A percentile compares a stretch with the other conserved stretches of the same genome.
Conservation (phyloP, 2,329 filamentous ascomycete species). For the Phoma sp. region DNA sequence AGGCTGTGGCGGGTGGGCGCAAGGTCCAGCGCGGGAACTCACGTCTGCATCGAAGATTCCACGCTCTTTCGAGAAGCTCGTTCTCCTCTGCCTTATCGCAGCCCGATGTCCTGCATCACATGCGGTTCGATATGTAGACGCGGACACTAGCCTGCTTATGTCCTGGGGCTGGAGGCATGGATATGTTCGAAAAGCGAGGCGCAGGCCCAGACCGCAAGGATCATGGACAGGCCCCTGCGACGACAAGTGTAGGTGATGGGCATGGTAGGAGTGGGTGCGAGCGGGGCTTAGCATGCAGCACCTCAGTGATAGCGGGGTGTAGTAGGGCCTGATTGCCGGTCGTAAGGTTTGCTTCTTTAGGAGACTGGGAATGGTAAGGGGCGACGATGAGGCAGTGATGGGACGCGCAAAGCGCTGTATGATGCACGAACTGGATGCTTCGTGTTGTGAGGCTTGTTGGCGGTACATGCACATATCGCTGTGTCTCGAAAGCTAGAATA, state of each 20-base stretch:
- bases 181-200: constrained; percentile 14
- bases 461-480: too few species aligned
- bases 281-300: constrained; percentile 5
- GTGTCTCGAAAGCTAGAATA: too few species aligned
- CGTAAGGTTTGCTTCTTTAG: constrained; percentile 16
- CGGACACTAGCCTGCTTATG: constrained; percentile 2
- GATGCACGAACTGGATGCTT: neutral
- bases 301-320: constrained; percentile 2
- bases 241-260: neutral
- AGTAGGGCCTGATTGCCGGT: neutral
- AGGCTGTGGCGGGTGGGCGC: neutral
- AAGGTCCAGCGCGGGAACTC: constrained; percentile 1
- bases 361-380: neutral
- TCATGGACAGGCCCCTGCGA: neutral
- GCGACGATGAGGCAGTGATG: neutral
- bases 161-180: neutral
- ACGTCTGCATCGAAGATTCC: constrained; percentile 7
- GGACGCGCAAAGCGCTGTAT: constrained; percentile 9
- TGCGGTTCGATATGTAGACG: constrained; percentile 13
- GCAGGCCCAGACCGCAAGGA: constrained; percentile 9
- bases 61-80: neutral
- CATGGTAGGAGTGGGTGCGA: constrained; percentile 1
- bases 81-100: neutral
- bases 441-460: too few species aligned
- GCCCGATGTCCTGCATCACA: constrained; percentile 1